Conservation (phyloP, 1,139 yeast species). For the Pichia sp. region DNA sequence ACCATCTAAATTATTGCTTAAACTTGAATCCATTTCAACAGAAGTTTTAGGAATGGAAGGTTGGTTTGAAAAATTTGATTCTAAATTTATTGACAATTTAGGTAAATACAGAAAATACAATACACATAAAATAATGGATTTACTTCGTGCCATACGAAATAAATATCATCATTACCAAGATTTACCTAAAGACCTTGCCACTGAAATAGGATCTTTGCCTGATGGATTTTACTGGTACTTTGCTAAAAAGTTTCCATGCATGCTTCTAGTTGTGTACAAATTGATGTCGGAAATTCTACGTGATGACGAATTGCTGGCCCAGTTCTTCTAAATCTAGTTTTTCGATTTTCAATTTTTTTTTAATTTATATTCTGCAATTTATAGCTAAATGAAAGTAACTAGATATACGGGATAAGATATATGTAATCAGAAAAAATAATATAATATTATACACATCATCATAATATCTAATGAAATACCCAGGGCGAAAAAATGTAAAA, state of each 20-base stretch:
- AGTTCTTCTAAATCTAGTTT: slow-evolving; percentile 9
- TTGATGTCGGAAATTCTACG: slow-evolving; percentile 7
- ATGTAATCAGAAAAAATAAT: too few species aligned
- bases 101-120: slow-evolving; percentile 90
- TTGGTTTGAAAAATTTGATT: slow-evolving; percentile 76
- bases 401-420: too few species aligned
- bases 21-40: slow-evolving; percentile 52
- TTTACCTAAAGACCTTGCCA: slow-evolving; percentile 56
- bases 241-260: slow-evolving; percentile 64
- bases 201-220: slow-evolving; percentile 72
- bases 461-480: too few species aligned
- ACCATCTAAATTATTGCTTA: slow-evolving; percentile 57
- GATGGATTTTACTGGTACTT: slow-evolving; percentile 78
- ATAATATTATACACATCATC: too few species aligned
- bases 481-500: too few species aligned
- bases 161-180: slow-evolving; percentile 93
- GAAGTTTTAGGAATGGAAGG: slow-evolving; percentile 56
- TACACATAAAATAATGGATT: slow-evolving; percentile 70
- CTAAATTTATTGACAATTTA: slow-evolving; percentile 66
- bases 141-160: slow-evolving; percentile 83
- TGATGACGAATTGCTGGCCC: slow-evolving; percentile 16
- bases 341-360: too few species aligned
- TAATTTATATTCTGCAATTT: too few species aligned
- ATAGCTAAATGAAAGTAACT: too few species aligned
- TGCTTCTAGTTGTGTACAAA: slow-evolving; percentile 72